Base-by-base conservation (phyloP, 768 basidiomycete species). In the Russula lepida region DNA sequence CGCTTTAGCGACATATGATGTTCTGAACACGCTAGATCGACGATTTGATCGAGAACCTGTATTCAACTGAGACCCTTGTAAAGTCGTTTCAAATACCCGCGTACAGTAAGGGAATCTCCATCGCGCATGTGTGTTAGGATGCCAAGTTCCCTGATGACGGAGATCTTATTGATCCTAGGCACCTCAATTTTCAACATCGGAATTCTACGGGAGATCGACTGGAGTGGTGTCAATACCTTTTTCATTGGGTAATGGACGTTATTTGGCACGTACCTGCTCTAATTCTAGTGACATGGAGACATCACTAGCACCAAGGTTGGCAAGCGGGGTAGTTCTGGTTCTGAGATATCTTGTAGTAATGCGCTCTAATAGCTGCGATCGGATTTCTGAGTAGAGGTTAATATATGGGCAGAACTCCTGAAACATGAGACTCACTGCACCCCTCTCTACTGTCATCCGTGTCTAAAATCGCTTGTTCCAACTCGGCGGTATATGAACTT, bases 1-100 rank as follows among this genome's bases (percentile, higher is more conserved):
- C 78, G 79, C 25, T 71, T 62, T 11, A 88, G 68, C 4, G 81
- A 54, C 32, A 58, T 54, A 25, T 23, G 46, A 43, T 13, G 19
- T 41, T 58, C 57, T 7, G 56, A 49, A 54, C 56, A 41, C 15
- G 56, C 46, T 68, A 44, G 69, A 66, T 15, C 64, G 54, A 7
- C 69, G 69, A 41, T 73, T 69, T 11, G 72, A 68, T 37, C 75
- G 74, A 28, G 77, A 75, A 19, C 23, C 62, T 63, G 37, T 35
- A 23, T 28, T 9, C n/a, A 6, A 15, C n/a, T 63, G 17, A 49
- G 57, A 37, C 12, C 19, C 19, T 0, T 52, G 39, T 17, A 13
- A 57, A 48, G 7, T 33, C 21, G 39, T 3, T 21, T n/a, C 6
- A 13, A n/a, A 33, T 15, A 7, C 3, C n/a, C 25, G 21, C 62